Evolutionary conservation across 306 rosid species (phyloP), one percentile per base, ranked within the genome.

Genomic region (Quercus aquifolioides): DNA sequence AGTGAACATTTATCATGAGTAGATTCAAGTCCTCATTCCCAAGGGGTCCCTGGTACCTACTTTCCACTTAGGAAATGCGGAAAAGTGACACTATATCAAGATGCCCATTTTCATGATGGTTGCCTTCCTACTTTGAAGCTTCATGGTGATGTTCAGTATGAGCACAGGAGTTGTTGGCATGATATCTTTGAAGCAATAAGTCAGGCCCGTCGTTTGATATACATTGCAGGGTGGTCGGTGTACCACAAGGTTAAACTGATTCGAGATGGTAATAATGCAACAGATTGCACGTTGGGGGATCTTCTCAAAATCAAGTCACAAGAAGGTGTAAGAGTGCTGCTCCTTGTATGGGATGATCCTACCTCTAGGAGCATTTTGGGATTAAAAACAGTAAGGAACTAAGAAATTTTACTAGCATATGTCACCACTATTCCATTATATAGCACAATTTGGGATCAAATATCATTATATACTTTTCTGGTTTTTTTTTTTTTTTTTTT

Each of bases 321-420:
- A 78, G 97, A 94, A 87, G 97, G 97, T 79, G 95, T 91, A 55
- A 90, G 97, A 84, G 97, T 94, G 63, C 77, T 92, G 83, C 94
- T 94, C 35, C 97, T 94, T 78, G 87, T 94, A 58, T 94, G 97
- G 97, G 99, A 91, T 71, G 97, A 94, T 87, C 99, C 97, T 59
- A 91, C 95, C 76, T 94, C 99, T 38, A 80, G 60, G 10, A 91
- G 87, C 77, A 31, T 91, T 63, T 77, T 92, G 85, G 97, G 97
- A 76, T 69, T 74, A 68, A 88, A 83, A 85, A 86, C 88, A 86
- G 97, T 94, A 86, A 75, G 79, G 49, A 67, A 67, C 80, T 74
- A 71, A 17, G n/a, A 76, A 41, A 80, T 59, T 49, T 35, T 79
- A 72, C n/a, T 55, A 74, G 60, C 70, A 67, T 81, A 2, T 35